Percentiles rank a stretch among this genome's conserved stretches.
Evolutionary conservation across 2,329 filamentous ascomycete genomes (phyloP).

Genomic region (Teratosphaeria zuluensis): DNA sequence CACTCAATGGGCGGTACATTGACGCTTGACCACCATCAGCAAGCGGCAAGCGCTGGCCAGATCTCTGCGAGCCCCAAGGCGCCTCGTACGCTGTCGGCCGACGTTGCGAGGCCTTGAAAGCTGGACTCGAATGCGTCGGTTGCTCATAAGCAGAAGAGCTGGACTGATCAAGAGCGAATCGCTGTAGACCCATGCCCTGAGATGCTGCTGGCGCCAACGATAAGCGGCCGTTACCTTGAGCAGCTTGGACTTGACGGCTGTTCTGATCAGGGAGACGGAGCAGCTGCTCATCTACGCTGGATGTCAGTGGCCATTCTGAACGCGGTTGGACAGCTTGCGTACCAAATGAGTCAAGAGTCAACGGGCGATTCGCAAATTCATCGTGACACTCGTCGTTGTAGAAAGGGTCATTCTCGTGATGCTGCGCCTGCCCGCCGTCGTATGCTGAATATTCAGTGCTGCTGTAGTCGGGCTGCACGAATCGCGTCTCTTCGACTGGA

Average conservation of each 20-base stretch:
- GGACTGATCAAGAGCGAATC: slow-evolving; percentile 18
- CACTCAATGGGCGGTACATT: slow-evolving; percentile 1
- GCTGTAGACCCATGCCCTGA: slow-evolving; percentile 1
- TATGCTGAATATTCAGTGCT: neutral
- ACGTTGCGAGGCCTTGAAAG: slow-evolving; percentile 26
- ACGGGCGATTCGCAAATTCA: slow-evolving; percentile 6
- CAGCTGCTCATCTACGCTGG: slow-evolving; percentile 26
- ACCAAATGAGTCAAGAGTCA: slow-evolving; percentile 42
- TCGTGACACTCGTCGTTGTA: slow-evolving; percentile 2
- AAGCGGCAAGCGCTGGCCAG: neutral
- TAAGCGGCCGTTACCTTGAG: slow-evolving; percentile 27
- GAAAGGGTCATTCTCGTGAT: slow-evolving; percentile 1
- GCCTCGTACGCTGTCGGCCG: slow-evolving; percentile 2
- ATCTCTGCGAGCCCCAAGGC: slow-evolving; percentile 5
- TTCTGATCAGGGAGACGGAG: slow-evolving; percentile 24
- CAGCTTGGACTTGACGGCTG: slow-evolving; percentile 26
- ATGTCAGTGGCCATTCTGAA: slow-evolving; percentile 6
- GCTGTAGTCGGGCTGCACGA: neutral
- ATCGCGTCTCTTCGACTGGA: slow-evolving; percentile 2
- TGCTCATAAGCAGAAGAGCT: slow-evolving; percentile 23
- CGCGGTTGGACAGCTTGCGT: slow-evolving; percentile 7
- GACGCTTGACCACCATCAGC: neutral
- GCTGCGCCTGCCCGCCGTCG: neutral
- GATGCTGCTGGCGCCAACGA: slow-evolving; percentile 20
- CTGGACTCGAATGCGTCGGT: slow-evolving; percentile 30